Evolutionary conservation across 2,329 filamentous ascomycete species (phyloP).

Genomic region (Metarhizium robertsii): DNA sequence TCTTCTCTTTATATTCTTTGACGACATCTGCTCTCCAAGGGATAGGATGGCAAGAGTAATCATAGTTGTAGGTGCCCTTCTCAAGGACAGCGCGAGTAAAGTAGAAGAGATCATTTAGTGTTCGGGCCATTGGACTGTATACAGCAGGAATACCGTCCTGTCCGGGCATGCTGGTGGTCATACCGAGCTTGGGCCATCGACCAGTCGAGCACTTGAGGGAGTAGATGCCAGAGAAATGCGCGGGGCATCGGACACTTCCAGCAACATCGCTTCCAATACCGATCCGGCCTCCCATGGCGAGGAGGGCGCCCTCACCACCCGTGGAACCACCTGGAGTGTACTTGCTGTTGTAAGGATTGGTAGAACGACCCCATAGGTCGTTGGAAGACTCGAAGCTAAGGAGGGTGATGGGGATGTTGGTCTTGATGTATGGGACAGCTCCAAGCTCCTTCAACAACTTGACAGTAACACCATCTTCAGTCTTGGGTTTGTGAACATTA

Average conservation of each 20-base stretch:
- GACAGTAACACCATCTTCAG: conserved; percentile 62
- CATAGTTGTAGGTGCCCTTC: conserved; percentile 85
- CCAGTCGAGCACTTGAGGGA: conserved; percentile 80
- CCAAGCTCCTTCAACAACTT: conserved; percentile 77
- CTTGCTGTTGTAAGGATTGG: conserved; percentile 72
- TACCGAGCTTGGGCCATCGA: conserved; percentile 78
- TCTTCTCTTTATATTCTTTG: conserved; percentile 49
- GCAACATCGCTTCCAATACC: conserved; percentile 88
- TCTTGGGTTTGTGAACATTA: conserved; percentile 57
- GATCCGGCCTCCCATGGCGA: conserved; percentile 76
- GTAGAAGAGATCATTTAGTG: conserved; percentile 71
- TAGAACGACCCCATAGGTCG: conserved; percentile 70
- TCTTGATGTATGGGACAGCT: conserved; percentile 88
- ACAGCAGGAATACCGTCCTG: conserved; percentile 86
- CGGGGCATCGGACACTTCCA: conserved; percentile 77
- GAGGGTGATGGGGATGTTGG: conserved; percentile 77
- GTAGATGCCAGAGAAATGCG: conserved; percentile 86
- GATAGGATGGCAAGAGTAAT: conserved; percentile 78
- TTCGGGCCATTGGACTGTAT: conserved; percentile 87
- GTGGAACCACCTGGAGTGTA: conserved; percentile 88
- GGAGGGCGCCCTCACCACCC: conserved; percentile 72
- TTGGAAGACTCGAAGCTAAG: conserved; percentile 76
- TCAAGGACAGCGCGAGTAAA: conserved; percentile 70
- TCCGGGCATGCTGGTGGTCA: conserved; percentile 81
- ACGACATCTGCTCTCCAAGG: conserved; percentile 60